Conservation (phyloP, 1,139 yeast genomes). For the Hyphopichia wangnamkhiaoensis region DNA sequence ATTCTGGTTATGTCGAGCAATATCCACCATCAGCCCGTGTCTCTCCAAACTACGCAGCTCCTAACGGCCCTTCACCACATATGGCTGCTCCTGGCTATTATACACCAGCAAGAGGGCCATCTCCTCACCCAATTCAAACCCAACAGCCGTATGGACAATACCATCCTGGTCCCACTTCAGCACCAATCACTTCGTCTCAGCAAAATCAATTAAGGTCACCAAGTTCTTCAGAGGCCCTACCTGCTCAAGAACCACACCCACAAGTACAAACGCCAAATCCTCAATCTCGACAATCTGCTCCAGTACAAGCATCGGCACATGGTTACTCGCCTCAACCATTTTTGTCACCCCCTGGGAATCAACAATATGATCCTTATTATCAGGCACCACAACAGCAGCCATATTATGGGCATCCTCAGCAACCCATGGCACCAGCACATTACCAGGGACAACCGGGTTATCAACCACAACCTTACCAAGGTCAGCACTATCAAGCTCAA, state of each 20-base stretch:
- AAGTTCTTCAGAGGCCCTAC: background rate
- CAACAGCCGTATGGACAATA: background rate
- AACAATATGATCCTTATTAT: background rate
- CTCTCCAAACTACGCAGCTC: no score
- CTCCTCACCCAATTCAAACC: background rate
- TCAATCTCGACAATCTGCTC: background rate
- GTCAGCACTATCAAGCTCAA: no score
- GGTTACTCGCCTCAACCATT: slow-evolving; percentile 3
- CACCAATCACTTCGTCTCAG: background rate
- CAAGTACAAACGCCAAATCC: background rate
- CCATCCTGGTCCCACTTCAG: background rate
- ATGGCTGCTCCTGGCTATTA: no score
- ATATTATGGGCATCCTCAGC: slow-evolving; percentile 2
- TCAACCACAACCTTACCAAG: slow-evolving; percentile 1
- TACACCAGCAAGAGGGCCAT: background rate
- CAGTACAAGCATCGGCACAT: background rate
- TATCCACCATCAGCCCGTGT: no score
- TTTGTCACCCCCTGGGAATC: slow-evolving; percentile 1
- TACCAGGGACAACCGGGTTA: slow-evolving; percentile 5
- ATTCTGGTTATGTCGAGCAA: no score
- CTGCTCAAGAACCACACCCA: background rate
- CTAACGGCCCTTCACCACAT: no score
- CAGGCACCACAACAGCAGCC: slow-evolving; percentile 2
- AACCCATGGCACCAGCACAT: slow-evolving; percentile 4
- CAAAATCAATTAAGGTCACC: background rate